Percentiles rank a stretch among this genome's conserved stretches.
phyloP scores from a whole-genome alignment of 169 alveolate species.

The Miamiensis avidus region DNA sequence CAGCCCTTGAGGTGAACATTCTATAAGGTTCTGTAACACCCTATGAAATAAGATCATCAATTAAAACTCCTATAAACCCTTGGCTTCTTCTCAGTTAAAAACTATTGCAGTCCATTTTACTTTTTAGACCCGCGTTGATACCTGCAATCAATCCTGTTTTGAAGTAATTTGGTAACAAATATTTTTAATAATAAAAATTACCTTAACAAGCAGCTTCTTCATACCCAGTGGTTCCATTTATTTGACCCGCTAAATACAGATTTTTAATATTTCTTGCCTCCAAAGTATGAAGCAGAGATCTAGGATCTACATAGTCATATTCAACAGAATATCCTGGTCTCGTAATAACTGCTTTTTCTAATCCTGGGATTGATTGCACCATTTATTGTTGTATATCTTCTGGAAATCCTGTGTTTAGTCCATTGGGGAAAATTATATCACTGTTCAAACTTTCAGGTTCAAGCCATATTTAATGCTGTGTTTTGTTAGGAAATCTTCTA shows the following conservation, averaged over 20 bases:
- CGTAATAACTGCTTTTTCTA: conserved; percentile 35
- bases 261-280: conserved; percentile 78
- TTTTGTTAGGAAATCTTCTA: conserved; percentile 74
- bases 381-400: conserved; percentile 70
- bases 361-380: conserved; percentile 47
- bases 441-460: conserved; percentile 91
- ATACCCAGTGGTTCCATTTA: conserved; percentile 95
- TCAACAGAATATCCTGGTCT: conserved; percentile 92
- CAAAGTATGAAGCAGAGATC: conserved; percentile 73
- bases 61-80: conserved; percentile 90
- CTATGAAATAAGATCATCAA: conserved; percentile 87
- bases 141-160: conserved; percentile 83
- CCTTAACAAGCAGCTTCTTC: conserved; percentile 95
- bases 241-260: conserved; percentile 90
- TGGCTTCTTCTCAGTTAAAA: conserved; percentile 74
- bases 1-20: conserved; percentile 92
- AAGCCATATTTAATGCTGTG: conserved; percentile 90
- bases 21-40: conserved; percentile 91
- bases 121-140: conserved; percentile 84
- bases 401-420: conserved; percentile 90
- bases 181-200: too few relatives aligned
- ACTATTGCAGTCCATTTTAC: conserved; percentile 11
- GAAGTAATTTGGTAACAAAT: too few relatives aligned
- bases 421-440: conserved; percentile 89
- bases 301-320: conserved; percentile 86